Evolutionary conservation across 257 asterid genomes (phyloP), one percentile per base, ranked within the genome.

Genomic region (Knoxia roxburghii): DNA sequence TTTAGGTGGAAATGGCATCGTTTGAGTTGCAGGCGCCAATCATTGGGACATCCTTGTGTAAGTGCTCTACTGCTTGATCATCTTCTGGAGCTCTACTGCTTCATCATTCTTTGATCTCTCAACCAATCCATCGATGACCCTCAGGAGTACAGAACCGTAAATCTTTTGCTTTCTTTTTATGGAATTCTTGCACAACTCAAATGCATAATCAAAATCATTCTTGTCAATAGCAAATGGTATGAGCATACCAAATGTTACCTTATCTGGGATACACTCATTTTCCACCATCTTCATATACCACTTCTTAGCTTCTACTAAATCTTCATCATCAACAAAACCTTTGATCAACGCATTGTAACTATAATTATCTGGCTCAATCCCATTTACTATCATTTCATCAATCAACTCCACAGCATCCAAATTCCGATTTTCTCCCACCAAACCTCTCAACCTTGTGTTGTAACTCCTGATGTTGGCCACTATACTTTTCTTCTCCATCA

Each of bases 401-500:
- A 80, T 23, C 79, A 76, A 46, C 37, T 61, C 74, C 11, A 75
- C 29, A 1, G 83, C 91, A 29, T 87, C 84, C 0, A 52, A 35
- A 21, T 71, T n/a, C 23, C 68, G 73, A 12, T 81, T 76, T 10
- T 74, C 75, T 2, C 27, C 61, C 64, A 80, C 71, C 70, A 85
- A 64, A 17, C 82, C 82, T 37, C 48, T 59, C 61, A 85, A 49
- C 53, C 76, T 80, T 9, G 81, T 24, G 65, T 80, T 87, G 15
- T 75, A 78, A 32, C 84, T 80, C 67, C 79, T 69, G 39, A 74
- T 51, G 70, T 78, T 69, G 18, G 85, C 75, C 35, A 68, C 18
- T 68, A 77, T 71, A 12, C 63, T 55, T 73, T 79, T 87, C 74
- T 76, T 73, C 30, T 56, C 80, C 91, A 87, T 87, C 77, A 67